These are phyloP conservation scores for Leccinum griseonigrum DNA, from an alignment of 1,284 basidiomycete genomes.

Conservation along the genomic window DNA sequence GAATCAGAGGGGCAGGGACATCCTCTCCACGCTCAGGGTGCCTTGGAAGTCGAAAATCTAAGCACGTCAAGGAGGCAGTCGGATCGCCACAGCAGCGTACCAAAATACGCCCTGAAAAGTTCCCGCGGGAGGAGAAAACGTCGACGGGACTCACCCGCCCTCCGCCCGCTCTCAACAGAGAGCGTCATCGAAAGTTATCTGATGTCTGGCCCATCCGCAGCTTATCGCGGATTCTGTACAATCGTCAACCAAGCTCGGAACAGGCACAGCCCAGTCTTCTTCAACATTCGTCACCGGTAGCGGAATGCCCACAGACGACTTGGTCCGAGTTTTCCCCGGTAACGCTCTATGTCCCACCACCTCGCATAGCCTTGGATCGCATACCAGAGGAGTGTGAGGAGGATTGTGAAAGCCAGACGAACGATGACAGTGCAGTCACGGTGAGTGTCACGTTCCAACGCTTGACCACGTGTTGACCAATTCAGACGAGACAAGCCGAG, in stretches of 20 bases:
- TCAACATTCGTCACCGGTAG: not conserved
- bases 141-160: slow-evolving; percentile 17
- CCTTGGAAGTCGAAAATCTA: slow-evolving; percentile 10
- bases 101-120: slow-evolving; percentile 5
- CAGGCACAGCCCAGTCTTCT: not conserved
- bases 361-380: slow-evolving; percentile 21
- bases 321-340: slow-evolving; percentile 32
- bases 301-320: slow-evolving; percentile 22
- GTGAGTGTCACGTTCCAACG: slow-evolving; percentile 14
- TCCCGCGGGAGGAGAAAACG: slow-evolving; percentile 16
- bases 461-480: slow-evolving; percentile 1
- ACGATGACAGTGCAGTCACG: slow-evolving; percentile 7
- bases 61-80: not conserved
- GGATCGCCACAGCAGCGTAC: not conserved
- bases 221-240: slow-evolving; percentile 16
- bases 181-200: slow-evolving; percentile 14
- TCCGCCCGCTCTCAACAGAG: slow-evolving; percentile 12
- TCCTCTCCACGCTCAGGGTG: not conserved
- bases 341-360: slow-evolving; percentile 17
- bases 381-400: slow-evolving; percentile 34
- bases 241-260: slow-evolving; percentile 8
- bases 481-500: not conserved
- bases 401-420: slow-evolving; percentile 22
- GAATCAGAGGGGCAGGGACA: not conserved
- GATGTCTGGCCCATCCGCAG: slow-evolving; percentile 25